Percentiles rank a stretch among this genome's conserved stretches.
Evolutionary conservation across 441 rosid genomes (phyloP).

Genomic region (Geranium incanum): DNA sequence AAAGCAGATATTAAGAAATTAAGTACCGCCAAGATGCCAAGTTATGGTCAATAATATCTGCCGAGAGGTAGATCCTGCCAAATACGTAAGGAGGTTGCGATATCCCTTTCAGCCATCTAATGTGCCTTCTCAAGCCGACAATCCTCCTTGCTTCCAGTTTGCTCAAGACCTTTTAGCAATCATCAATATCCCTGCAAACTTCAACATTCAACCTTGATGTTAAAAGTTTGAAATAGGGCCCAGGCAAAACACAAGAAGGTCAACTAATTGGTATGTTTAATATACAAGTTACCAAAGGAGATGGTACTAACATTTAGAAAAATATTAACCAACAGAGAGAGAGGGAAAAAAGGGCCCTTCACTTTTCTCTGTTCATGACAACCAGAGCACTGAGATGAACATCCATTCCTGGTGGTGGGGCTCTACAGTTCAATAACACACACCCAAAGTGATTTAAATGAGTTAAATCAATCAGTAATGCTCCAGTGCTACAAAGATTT

Average conservation of each 20-base stretch:
- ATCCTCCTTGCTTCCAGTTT: conserved; percentile 33
- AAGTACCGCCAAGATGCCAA: conserved; percentile 21
- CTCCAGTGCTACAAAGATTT: conserved; percentile 29
- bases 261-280: conserved; percentile 26
- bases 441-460: conserved; percentile 25
- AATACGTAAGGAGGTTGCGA: conserved; percentile 27
- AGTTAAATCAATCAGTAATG: conserved; percentile 24
- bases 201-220: conserved; percentile 28
- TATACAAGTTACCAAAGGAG: conserved; percentile 23
- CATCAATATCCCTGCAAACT: conserved; percentile 26
- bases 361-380: conserved; percentile 36
- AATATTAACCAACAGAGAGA: conserved; percentile 4
- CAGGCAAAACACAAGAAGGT: conserved; percentile 20
- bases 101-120: conserved; percentile 29
- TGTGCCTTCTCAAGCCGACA: conserved; percentile 28
- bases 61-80: conserved; percentile 20
- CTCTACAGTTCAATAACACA: conserved; percentile 23
- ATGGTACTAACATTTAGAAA: conserved; percentile 17
- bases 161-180: conserved; percentile 33
- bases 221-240: conserved; percentile 26
- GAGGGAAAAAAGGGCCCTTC: conserved; percentile 18
- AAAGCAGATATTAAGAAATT: conserved; percentile 4
- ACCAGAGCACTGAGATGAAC: conserved; percentile 27
- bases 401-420: conserved; percentile 33
- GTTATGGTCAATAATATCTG: conserved; percentile 27